A percentile compares a stretch with the other conserved stretches of the same genome.
Evolutionary conservation across 116 monocot genomes (phyloP).

Genomic region (Dioscorea cayenensis): DNA sequence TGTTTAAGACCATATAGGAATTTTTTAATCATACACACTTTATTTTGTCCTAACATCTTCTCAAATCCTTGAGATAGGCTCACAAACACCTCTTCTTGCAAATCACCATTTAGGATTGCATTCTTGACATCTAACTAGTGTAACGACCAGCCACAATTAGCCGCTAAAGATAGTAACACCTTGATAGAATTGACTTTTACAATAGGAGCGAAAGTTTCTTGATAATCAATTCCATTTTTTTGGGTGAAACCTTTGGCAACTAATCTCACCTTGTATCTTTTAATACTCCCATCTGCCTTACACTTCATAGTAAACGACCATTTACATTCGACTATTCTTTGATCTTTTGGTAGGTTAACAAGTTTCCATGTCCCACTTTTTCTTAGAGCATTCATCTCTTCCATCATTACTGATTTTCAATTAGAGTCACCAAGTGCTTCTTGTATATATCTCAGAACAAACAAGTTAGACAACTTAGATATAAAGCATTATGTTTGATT

Average conservation of each 20-base stretch:
- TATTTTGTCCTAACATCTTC: background rate
- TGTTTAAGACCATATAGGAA: background rate
- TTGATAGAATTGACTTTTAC: background rate
- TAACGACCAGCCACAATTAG: background rate
- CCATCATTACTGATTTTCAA: no score
- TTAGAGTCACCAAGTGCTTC: background rate
- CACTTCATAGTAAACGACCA: no score
- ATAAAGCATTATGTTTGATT: background rate
- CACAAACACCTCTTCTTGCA: background rate
- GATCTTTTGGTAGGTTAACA: no score
- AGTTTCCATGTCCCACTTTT: no score
- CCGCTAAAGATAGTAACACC: background rate
- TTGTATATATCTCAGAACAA: background rate
- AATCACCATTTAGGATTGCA: background rate
- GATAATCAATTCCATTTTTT: no score
- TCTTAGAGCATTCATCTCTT: no score
- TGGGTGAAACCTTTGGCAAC: no score
- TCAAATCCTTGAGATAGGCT: background rate
- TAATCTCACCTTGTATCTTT: no score
- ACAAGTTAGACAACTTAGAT: background rate
- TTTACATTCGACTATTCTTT: no score
- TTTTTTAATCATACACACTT: background rate
- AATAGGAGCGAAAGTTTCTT: no score
- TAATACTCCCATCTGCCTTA: no score
- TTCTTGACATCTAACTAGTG: background rate